Percentiles rank a stretch among this genome's conserved stretches.
phyloP scores from a whole-genome alignment of 805 yeast genomes.

The Kazachstania bromeliacearum region DNA sequence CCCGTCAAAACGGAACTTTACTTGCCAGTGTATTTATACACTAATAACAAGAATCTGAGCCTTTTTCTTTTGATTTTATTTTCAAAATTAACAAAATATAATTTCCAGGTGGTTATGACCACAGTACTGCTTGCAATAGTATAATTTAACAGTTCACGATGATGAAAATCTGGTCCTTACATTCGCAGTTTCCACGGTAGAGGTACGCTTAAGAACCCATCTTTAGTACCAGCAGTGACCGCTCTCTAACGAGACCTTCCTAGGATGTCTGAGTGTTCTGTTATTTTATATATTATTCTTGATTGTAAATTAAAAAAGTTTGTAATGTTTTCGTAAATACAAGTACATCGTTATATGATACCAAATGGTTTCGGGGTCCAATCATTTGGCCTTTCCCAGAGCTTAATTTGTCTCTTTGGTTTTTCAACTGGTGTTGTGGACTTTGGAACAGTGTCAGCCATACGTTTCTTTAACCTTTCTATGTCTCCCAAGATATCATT shows the following conservation, averaged over 20 bases:
- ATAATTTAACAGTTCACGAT: constrained; percentile 30
- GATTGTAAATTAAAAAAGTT: not conserved
- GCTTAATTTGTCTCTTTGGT: not conserved
- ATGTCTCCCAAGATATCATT: constrained; percentile 24
- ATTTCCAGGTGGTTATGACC: not conserved
- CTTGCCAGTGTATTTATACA: constrained; percentile 66
- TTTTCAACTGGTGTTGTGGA: not conserved
- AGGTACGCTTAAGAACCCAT: constrained; percentile 73
- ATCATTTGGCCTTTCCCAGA: constrained; percentile 9
- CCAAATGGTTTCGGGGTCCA: constrained; percentile 57
- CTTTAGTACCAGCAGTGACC: constrained; percentile 71
- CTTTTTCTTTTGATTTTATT: constrained; percentile 7
- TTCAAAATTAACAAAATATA: not conserved
- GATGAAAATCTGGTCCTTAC: constrained; percentile 68
- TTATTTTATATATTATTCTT: not conserved
- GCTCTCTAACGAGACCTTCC: constrained; percentile 66
- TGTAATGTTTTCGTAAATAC: constrained; percentile 2
- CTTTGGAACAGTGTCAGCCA: constrained; percentile 1
- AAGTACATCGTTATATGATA: constrained; percentile 16
- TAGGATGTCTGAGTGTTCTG: constrained; percentile 73
- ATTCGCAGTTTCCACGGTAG: constrained; percentile 97
- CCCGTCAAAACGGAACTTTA: constrained; percentile 42
- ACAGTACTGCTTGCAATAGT: not conserved
- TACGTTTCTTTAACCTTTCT: constrained; percentile 23
- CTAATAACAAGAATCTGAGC: constrained; percentile 27